Evolutionary conservation across 2,329 filamentous ascomycete species (phyloP), one percentile per base, ranked within the genome.

Genomic region (Erysiphe neolycopersici): DNA sequence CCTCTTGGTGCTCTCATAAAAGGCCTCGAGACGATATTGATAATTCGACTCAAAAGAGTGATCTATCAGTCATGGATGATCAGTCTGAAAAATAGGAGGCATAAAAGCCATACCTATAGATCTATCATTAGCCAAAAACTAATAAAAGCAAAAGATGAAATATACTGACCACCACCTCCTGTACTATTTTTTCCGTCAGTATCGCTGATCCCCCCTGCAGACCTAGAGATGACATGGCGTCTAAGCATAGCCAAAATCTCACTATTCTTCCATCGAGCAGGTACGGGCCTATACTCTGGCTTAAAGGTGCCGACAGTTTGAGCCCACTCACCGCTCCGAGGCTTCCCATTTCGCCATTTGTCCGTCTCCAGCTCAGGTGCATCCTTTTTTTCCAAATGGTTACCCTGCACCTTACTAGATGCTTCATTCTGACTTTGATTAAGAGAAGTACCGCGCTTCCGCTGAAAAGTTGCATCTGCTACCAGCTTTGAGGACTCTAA

Each of bases 261-360:
- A 50, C 80, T 91, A 48, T 77, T 74, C 60, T 68, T 73, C 89
- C 89, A 98, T 49, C 87, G 69, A 52, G 64, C 62, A 12, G 89
- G 89, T 46, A 95, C 85, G 35, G 87, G 87, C 44, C 87, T 68
- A 62, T 94, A 94, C 32, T 85, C 83, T 29, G 87, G 83, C 66
- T 81, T 87, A 61, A 93, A 94, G 18, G 82, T 85, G 30, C 89
- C 89, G 5, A 94, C 69, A 0, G 89, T 98, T 68, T 95, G 87
- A 48, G 83, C 82, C 89, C 89, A 98, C 64, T 98, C 89, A 48
- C 85, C 84, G 58, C 67, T 60, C 50, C 53, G 54, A 45, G 47
- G 54, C 40, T 41, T 59, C 52, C 42, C 61, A 55, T 47, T 60
- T 54, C 44, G 58, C 50, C 51, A 53, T 31, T 48, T 54, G 48